Base-by-base conservation (phyloP, 768 basidiomycete genomes). In the Russula emetica region DNA sequence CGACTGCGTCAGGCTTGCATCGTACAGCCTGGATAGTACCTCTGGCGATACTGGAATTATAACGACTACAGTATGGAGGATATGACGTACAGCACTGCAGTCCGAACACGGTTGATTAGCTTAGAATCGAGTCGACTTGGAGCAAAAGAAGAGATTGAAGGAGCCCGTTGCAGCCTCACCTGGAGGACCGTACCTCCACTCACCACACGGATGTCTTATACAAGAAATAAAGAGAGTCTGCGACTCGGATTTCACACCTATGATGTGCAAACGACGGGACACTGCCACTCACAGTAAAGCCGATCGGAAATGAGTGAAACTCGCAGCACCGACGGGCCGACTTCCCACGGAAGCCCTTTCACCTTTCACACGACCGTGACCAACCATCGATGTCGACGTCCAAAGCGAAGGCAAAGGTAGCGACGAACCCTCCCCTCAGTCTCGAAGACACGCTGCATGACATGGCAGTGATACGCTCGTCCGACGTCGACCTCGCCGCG, bases 401-500 rank as follows among this genome's bases (percentile, higher is more conserved):
- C 52, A 53, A 44, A 18, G 51, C 34, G 6, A 54, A 24, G 28
- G 55, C 30, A 9, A 58, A 58, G 24, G 8, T 42, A 67, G 77
- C 77, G 75, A 75, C 59, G 70, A 67, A 83, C 64, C 80, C 84
- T 13, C 77, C 85, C 14, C 77, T 91, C 47, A 76, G 83, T 8
- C 78, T 90, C 34, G 73, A 78, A 62, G 80, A 84, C 61, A 84
- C 83, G 8, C 78, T 91, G 42, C 85, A 81, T 14, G 90, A 92
- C 73, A 82, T 92, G 26, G 88, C 90, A 6, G 73, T 89, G 36
- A 75, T 92, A 22, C 82, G 86, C 32, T 83, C 83, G 30, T 83
- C 85, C 11, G 82, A 80, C 26, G 63, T 81, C 51, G 76, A 80
- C 64, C 67, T 82, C 20, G 70, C 76, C 6, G 60, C 53, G 10